A percentile compares a stretch with the other conserved stretches of the same genome.
phyloP scores from a whole-genome alignment of 2,329 filamentous ascomycete species.

The Ophioceras dolichostomum region DNA sequence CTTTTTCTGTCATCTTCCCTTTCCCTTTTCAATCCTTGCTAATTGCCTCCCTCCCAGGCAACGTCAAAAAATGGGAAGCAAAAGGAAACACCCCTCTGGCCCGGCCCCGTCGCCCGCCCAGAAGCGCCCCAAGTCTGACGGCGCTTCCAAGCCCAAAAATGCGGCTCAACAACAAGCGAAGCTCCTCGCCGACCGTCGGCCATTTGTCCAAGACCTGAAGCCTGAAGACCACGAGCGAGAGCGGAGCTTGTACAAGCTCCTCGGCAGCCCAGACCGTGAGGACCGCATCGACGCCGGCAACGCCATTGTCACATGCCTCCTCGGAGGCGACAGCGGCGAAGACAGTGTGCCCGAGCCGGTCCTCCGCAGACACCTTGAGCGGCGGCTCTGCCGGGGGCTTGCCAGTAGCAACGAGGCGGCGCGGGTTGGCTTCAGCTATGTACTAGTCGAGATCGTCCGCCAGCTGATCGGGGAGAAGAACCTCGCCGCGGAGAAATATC shows the following conservation, averaged over 20 bases:
- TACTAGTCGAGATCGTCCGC: constrained; percentile 67
- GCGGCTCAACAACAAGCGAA: constrained; percentile 9
- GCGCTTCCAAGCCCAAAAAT: constrained; percentile 5
- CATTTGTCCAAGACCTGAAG: constrained; percentile 39
- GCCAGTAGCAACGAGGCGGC: constrained; percentile 85
- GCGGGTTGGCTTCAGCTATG: constrained; percentile 78
- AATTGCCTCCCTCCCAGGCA: too few relatives aligned
- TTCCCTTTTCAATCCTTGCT: constrained; percentile 1
- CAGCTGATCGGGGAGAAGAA: constrained; percentile 50
- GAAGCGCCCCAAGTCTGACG: constrained; percentile 22
- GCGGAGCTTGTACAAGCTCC: constrained; percentile 45
- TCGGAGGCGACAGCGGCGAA: constrained; percentile 24
- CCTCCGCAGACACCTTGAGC: constrained; percentile 46
- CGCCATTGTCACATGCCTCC: constrained; percentile 42
- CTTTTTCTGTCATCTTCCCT: background rate
- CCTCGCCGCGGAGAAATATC: constrained; percentile 33
- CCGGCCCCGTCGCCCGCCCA: constrained; percentile 18
- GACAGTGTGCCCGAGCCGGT: constrained; percentile 34
- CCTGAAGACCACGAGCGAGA: constrained; percentile 45
- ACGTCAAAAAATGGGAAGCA: constrained; percentile 31
- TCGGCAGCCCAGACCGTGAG: constrained; percentile 44
- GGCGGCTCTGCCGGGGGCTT: constrained; percentile 71
- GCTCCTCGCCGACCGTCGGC: constrained; percentile 21
- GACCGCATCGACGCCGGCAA: constrained; percentile 47
- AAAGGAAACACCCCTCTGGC: constrained; percentile 24